Evolutionary conservation across 2,329 filamentous ascomycete genomes (phyloP).

Genomic region (Ambrosiella beaveri): DNA sequence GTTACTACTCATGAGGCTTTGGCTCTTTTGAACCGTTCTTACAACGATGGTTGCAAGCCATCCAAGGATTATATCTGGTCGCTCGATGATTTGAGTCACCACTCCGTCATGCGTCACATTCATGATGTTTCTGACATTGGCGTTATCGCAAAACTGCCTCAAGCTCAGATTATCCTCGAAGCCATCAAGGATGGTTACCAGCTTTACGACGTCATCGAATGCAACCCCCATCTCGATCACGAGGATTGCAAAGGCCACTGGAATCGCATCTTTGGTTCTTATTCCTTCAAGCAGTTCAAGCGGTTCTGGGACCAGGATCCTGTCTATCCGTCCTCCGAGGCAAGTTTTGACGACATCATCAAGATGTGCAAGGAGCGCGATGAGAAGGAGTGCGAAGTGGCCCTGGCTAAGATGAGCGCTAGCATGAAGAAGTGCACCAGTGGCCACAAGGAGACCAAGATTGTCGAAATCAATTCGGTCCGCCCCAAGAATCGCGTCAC

Average conservation of each 20-base stretch:
- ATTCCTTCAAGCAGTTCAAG: background rate
- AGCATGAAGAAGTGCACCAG: too few relatives aligned
- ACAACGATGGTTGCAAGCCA: too few relatives aligned
- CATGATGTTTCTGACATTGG: background rate
- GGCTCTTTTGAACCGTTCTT: too few relatives aligned
- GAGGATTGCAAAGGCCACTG: background rate
- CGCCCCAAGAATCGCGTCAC: slow-evolving; percentile 6
- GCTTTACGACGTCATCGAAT: background rate
- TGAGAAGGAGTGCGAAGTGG: too few relatives aligned
- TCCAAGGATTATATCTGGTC: too few relatives aligned
- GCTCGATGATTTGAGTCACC: background rate
- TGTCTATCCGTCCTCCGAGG: background rate
- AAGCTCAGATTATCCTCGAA: background rate
- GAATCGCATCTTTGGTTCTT: background rate
- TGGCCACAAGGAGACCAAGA: background rate
- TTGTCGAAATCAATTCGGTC: background rate
- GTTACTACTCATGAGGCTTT: too few relatives aligned
- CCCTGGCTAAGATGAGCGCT: background rate
- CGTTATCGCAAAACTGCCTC: background rate
- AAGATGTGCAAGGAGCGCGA: too few relatives aligned
- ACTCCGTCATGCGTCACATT: background rate
- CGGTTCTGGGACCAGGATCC: background rate
- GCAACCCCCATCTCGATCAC: background rate
- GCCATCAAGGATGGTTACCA: background rate
- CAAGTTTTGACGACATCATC: too few relatives aligned